Evolutionary conservation across 225 moss, liverwort and hornwort genomes (phyloP).

Genomic region (Ulota crispa): DNA sequence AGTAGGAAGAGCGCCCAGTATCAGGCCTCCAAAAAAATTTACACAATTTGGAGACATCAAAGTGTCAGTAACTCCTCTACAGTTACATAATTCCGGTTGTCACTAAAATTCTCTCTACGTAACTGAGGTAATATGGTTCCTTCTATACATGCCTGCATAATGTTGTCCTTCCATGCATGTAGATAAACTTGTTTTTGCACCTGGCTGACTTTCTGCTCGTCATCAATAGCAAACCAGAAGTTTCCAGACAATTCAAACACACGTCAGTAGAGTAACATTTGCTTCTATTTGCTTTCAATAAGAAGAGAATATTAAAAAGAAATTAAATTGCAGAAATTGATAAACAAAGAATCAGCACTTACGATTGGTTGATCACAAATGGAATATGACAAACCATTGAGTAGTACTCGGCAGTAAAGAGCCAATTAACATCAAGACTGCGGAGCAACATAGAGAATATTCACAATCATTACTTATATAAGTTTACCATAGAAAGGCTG

Average conservation of each 20-base stretch:
- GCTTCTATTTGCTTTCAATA: background rate
- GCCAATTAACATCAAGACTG: background rate
- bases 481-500: conserved; percentile 7
- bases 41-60: background rate
- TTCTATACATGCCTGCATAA: background rate
- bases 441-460: conserved; percentile 2
- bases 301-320: background rate
- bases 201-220: background rate
- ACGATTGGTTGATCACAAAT: background rate
- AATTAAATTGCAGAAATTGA: background rate
- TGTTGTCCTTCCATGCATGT: background rate
- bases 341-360: background rate
- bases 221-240: background rate
- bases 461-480: background rate
- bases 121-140: background rate
- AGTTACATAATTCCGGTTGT: background rate
- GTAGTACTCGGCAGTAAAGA: background rate
- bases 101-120: background rate
- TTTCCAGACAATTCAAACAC: background rate
- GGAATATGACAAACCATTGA: background rate
- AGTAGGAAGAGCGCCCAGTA: background rate
- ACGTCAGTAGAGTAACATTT: background rate
- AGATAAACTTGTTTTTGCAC: background rate
- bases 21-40: background rate
- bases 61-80: background rate